These are phyloP conservation scores for Pyracantha coccinea DNA, from an alignment of 331 rosid species.

Conservation along the genomic window DNA sequence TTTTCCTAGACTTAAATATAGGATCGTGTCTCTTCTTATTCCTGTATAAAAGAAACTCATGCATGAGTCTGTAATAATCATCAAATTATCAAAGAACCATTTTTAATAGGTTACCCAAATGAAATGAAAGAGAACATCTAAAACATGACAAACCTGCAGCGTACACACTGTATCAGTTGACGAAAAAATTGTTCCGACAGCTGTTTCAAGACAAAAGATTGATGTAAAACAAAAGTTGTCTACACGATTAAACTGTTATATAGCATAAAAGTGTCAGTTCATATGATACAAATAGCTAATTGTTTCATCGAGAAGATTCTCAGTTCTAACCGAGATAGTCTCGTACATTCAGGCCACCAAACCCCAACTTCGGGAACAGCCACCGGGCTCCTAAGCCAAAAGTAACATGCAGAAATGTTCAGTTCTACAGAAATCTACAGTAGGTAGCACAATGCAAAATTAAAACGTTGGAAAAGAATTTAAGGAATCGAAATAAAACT, in stretches of 20 bases:
- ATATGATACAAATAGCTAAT: neutral
- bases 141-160: constrained; percentile 66
- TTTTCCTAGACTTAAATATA: no score
- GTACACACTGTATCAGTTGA: constrained; percentile 95
- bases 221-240: neutral
- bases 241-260: neutral
- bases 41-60: no score
- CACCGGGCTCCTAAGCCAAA: constrained; percentile 68
- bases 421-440: neutral
- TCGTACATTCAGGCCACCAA: constrained; percentile 37
- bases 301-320: neutral
- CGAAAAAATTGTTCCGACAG: constrained; percentile 83
- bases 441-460: neutral
- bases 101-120: neutral
- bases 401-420: constrained; percentile 20
- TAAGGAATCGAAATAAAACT: neutral
- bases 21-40: no score
- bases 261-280: neutral
- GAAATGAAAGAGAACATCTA: constrained; percentile 14
- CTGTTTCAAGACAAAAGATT: constrained; percentile 36
- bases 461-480: neutral
- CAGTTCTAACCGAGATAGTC: constrained; percentile 67
- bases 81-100: no score
- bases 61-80: no score
- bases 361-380: constrained; percentile 66